phyloP scores from a whole-genome alignment of 1,284 basidiomycete species.

The Phylloboletellus chloephorus region DNA sequence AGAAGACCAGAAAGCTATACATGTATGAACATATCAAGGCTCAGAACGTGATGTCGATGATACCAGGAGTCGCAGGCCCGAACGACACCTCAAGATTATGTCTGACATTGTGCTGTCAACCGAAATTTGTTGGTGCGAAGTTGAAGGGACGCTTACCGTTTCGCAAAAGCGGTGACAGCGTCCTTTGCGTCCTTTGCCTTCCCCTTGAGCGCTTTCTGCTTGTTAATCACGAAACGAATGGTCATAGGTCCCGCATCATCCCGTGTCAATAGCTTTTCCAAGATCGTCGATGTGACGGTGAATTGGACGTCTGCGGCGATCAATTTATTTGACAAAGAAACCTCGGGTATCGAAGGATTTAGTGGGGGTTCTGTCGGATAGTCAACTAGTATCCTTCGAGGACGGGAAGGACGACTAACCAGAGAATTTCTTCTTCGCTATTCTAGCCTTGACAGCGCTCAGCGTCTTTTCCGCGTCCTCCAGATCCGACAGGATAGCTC shows the following conservation, averaged over 20 bases:
- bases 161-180: constrained; percentile 5
- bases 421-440: constrained; percentile 22
- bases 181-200: constrained; percentile 8
- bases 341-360: constrained; percentile 1
- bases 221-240: constrained; percentile 13
- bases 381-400: constrained; percentile 7
- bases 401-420: constrained; percentile 4
- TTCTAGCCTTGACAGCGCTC: constrained; percentile 10
- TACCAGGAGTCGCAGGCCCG: constrained; percentile 3
- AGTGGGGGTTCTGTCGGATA: constrained; percentile 11
- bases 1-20: constrained; percentile 1
- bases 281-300: constrained; percentile 9
- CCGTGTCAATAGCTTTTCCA: constrained; percentile 13
- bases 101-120: constrained; percentile 12
- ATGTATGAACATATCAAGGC: background rate
- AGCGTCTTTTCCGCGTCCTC: constrained; percentile 17
- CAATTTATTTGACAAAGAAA: constrained; percentile 7
- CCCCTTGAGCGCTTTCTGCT: background rate
- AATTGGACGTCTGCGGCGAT: constrained; percentile 4
- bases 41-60: constrained; percentile 20
- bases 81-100: constrained; percentile 1
- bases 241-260: constrained; percentile 19
- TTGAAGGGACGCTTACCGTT: constrained; percentile 11
- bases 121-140: background rate
- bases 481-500: constrained; percentile 16